Percentiles rank a stretch among this genome's conserved stretches.
phyloP scores from a whole-genome alignment of 1,284 basidiomycete genomes.

The Mycena sp. region DNA sequence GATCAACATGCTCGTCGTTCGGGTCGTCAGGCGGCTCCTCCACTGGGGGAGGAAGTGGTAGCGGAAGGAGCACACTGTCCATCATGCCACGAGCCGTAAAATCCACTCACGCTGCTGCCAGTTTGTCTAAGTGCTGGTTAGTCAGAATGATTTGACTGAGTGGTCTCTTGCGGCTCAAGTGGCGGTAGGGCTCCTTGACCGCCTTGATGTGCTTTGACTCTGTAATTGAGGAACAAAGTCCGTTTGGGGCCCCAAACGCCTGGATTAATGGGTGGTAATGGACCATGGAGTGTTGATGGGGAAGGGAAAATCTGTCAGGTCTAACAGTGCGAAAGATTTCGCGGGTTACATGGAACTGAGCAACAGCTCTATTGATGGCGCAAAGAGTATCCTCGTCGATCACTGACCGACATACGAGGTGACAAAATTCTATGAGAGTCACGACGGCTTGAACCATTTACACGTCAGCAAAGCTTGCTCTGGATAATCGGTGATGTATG shows the following conservation, averaged over 20 bases:
- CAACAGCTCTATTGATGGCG: slow-evolving; percentile 27
- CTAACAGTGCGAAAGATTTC: slow-evolving; percentile 41
- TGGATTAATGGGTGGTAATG: slow-evolving; percentile 6
- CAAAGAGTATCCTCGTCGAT: slow-evolving; percentile 21
- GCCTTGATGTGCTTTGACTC: not conserved
- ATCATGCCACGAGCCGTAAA: slow-evolving; percentile 12
- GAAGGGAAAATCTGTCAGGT: slow-evolving; percentile 37
- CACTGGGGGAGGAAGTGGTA: not conserved
- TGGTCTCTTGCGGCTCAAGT: not conserved
- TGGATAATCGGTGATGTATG: slow-evolving; percentile 21
- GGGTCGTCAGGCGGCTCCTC: not conserved
- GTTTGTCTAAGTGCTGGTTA: slow-evolving; percentile 9
- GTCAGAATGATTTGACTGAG: slow-evolving; percentile 10
- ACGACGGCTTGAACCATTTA: not conserved
- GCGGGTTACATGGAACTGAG: slow-evolving; percentile 41
- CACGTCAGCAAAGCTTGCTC: slow-evolving; percentile 12
- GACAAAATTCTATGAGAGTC: slow-evolving; percentile 41
- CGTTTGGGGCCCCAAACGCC: slow-evolving; percentile 5
- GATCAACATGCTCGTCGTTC: not conserved
- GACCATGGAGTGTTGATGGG: slow-evolving; percentile 16
- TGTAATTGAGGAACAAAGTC: too few relatives aligned
- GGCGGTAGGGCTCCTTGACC: slow-evolving; percentile 10
- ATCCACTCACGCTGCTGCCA: not conserved
- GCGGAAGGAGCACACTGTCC: not conserved
- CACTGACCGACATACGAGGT: slow-evolving; percentile 38